A percentile compares a stretch with the other conserved stretches of the same genome.
These are phyloP conservation scores for Penicillium mononematosum DNA, from an alignment of 495 filamentous ascomycete genomes.

Conservation along the genomic window DNA sequence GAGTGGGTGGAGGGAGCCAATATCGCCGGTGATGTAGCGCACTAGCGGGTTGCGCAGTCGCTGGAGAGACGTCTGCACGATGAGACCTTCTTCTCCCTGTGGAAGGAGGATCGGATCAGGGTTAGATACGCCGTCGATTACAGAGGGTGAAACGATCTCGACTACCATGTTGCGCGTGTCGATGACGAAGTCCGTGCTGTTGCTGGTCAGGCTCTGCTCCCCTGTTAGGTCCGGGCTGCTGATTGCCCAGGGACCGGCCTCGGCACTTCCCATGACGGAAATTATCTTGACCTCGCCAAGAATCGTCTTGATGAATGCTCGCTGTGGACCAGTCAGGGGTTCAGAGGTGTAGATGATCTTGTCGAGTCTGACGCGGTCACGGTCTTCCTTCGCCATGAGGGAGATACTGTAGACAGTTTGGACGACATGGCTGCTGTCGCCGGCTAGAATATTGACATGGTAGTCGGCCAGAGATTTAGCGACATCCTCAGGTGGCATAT, in stretches of 20 bases:
- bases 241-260: constrained; percentile 29
- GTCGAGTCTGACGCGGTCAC: constrained; percentile 11
- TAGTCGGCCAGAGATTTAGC: constrained; percentile 18
- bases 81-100: constrained; percentile 26
- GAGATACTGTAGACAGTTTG: constrained; percentile 27
- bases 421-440: constrained; percentile 26
- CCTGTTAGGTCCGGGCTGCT: constrained; percentile 17
- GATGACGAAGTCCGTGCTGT: constrained; percentile 29
- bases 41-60: constrained; percentile 38
- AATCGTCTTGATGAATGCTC: constrained; percentile 10
- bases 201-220: neutral
- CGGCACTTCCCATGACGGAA: constrained; percentile 31
- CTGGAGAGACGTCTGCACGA: constrained; percentile 39
- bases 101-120: constrained; percentile 11
- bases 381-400: constrained; percentile 10
- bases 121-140: neutral
- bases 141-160: constrained; percentile 29
- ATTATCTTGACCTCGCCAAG: constrained; percentile 22
- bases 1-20: constrained; percentile 34
- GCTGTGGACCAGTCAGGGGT: constrained; percentile 21
- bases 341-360: constrained; percentile 36
- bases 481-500: constrained; percentile 22
- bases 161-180: constrained; percentile 32
- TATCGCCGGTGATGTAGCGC: constrained; percentile 40
- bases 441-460: constrained; percentile 28